Conservation (phyloP, 371 early-diverging fungal genomes). For the Mortierella sp. region DNA sequence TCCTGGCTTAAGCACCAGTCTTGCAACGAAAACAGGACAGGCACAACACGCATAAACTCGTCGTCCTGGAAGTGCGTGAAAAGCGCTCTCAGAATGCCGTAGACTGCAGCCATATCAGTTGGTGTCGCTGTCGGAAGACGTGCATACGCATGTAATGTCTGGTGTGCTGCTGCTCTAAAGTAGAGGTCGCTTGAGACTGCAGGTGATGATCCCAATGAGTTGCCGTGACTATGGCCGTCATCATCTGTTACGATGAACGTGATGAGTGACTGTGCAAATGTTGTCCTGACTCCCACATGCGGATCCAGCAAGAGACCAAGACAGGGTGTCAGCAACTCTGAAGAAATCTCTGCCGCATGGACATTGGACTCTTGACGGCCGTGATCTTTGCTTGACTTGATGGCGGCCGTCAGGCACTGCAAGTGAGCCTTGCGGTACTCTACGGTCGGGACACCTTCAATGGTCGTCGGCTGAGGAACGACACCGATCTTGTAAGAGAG, state of each 20-base stretch:
- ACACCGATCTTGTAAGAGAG: constrained; percentile 57
- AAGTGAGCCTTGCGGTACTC: constrained; percentile 59
- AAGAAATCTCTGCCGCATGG: constrained; percentile 31
- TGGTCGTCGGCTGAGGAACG: constrained; percentile 34
- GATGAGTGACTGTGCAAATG: constrained; percentile 50
- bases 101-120: constrained; percentile 67
- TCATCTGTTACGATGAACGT: constrained; percentile 50
- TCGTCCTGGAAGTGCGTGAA: constrained; percentile 67
- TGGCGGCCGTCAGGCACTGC: constrained; percentile 57
- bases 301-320: constrained; percentile 57
- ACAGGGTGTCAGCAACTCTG: constrained; percentile 60
- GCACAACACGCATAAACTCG: constrained; percentile 69
- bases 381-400: constrained; percentile 46
- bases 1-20: constrained; percentile 47
- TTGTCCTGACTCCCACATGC: constrained; percentile 49
- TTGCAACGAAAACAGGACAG: constrained; percentile 73
- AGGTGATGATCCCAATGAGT: constrained; percentile 20
- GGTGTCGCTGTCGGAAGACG: constrained; percentile 60
- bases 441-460: constrained; percentile 59
- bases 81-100: constrained; percentile 61
- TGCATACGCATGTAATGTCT: constrained; percentile 68
- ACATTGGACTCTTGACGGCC: constrained; percentile 35
- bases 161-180: constrained; percentile 65
- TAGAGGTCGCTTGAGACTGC: constrained; percentile 56
- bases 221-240: constrained; percentile 11